Conservation (phyloP, 192 early-diverging fungal species). For the Rhizophagus clarus region DNA sequence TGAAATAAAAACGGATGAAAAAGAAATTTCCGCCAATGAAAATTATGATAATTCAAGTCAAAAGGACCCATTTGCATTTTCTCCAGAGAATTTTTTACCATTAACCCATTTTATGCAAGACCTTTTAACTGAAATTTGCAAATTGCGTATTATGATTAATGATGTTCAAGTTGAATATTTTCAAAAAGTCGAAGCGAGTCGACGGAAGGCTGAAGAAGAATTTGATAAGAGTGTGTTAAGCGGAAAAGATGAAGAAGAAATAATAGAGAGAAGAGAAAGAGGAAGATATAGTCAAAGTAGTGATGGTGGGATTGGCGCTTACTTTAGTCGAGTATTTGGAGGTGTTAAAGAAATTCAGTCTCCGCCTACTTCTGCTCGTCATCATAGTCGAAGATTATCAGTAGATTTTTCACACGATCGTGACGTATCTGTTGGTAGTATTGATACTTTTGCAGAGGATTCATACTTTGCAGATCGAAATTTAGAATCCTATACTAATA, state of each 20-base stretch:
- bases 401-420: slow-evolving; percentile 31
- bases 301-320: slow-evolving; percentile 26
- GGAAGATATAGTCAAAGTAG: slow-evolving; percentile 3
- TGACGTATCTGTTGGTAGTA: slow-evolving; percentile 30
- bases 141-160: slow-evolving; percentile 57
- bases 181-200: slow-evolving; percentile 55
- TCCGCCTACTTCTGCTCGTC: background rate
- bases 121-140: slow-evolving; percentile 51
- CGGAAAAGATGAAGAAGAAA: slow-evolving; percentile 7
- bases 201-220: slow-evolving; percentile 53
- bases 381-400: slow-evolving; percentile 28
- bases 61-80: slow-evolving; percentile 38
- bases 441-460: slow-evolving; percentile 35
- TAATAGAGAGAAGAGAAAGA: background rate
- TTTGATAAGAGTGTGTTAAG: slow-evolving; percentile 32
- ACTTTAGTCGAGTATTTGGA: slow-evolving; percentile 34
- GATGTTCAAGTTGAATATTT: slow-evolving; percentile 63
- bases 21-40: background rate
- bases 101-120: slow-evolving; percentile 47
- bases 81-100: slow-evolving; percentile 53
- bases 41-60: background rate
- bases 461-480: slow-evolving; percentile 28
- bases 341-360: slow-evolving; percentile 19
- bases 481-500: slow-evolving; percentile 13
- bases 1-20: slow-evolving; percentile 18